A percentile compares a stretch with the other conserved stretches of the same genome.
These are phyloP conservation scores for Rhodosporidiobolus odoratus DNA, from an alignment of 768 basidiomycete species.

Conservation along the genomic window DNA sequence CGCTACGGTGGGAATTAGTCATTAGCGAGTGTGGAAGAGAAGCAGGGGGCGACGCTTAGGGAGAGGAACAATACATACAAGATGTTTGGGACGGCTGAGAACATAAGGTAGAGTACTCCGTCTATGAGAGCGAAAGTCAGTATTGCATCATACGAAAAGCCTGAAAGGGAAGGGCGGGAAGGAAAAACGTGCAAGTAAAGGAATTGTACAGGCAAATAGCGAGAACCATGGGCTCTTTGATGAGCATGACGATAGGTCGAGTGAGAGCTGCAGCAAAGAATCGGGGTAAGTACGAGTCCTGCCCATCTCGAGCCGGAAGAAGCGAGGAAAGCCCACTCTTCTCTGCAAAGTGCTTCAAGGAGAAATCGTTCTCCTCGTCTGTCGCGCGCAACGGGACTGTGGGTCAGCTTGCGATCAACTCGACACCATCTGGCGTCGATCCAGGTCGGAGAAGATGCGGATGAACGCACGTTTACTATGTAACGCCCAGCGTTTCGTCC, in stretches of 20 bases:
- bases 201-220: slow-evolving; percentile 41
- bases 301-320: too few species aligned
- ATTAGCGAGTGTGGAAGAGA: slow-evolving; percentile 9
- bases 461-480: slow-evolving; percentile 19
- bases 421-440: background rate
- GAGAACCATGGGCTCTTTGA: slow-evolving; percentile 44
- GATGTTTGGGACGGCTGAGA: slow-evolving; percentile 16
- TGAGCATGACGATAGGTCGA: slow-evolving; percentile 44
- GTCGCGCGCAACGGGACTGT: too few species aligned
- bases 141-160: background rate
- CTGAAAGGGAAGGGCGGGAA: slow-evolving; percentile 12
- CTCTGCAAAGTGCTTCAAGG: slow-evolving; percentile 43
- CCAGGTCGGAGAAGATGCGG: background rate
- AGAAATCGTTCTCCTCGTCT: slow-evolving; percentile 44
- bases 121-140: background rate
- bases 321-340: slow-evolving; percentile 37
- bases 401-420: slow-evolving; percentile 15
- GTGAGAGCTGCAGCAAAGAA: slow-evolving; percentile 4
- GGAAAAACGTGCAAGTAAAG: slow-evolving; percentile 14
- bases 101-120: background rate
- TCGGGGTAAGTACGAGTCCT: background rate
- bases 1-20: slow-evolving; percentile 34
- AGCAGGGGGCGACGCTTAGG: slow-evolving; percentile 17
- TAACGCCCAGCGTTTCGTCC: slow-evolving; percentile 43
- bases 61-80: slow-evolving; percentile 35